These are phyloP conservation scores for Alternaria novae-zelandiae DNA, from an alignment of 2,329 filamentous ascomycete genomes.

Conservation along the genomic window DNA sequence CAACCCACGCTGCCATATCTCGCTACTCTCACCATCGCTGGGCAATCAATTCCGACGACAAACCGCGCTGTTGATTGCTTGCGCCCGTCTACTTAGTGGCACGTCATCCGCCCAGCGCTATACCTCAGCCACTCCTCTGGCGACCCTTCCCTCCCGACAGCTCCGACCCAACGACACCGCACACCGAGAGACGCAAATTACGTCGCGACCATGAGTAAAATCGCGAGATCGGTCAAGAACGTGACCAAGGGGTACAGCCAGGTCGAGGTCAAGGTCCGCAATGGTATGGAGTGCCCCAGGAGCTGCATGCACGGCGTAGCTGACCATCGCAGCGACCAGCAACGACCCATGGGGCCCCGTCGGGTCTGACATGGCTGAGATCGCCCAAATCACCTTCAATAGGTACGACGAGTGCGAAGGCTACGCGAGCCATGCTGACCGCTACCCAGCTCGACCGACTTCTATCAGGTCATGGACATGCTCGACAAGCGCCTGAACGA, in stretches of 20 bases:
- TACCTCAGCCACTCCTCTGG: slow-evolving; percentile 15
- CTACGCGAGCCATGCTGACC: slow-evolving; percentile 33
- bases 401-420: slow-evolving; percentile 67
- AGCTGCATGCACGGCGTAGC: slow-evolving; percentile 7
- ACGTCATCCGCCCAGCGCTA: slow-evolving; percentile 17
- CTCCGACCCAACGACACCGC: slow-evolving; percentile 5
- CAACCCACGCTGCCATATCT: slow-evolving; percentile 6
- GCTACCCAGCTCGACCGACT: slow-evolving; percentile 79
- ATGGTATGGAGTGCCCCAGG: slow-evolving; percentile 27
- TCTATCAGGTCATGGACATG: slow-evolving; percentile 99
- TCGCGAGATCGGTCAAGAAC: slow-evolving; percentile 97
- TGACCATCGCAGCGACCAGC: slow-evolving; percentile 76
- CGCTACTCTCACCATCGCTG: slow-evolving; percentile 1
- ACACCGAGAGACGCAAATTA: background rate
- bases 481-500: slow-evolving; percentile 97
- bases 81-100: slow-evolving; percentile 8
- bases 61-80: slow-evolving; percentile 8
- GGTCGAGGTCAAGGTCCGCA: slow-evolving; percentile 89
- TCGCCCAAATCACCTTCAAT: slow-evolving; percentile 96
- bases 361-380: slow-evolving; percentile 98
- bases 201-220: slow-evolving; percentile 79
- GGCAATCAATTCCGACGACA: background rate
- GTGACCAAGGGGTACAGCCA: slow-evolving; percentile 98
- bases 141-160: slow-evolving; percentile 9
- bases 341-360: slow-evolving; percentile 99